Evolutionary conservation across 139 green algal genomes (phyloP), one percentile per base, ranked within the genome.

Genomic region (Volvox reticuliferus): DNA sequence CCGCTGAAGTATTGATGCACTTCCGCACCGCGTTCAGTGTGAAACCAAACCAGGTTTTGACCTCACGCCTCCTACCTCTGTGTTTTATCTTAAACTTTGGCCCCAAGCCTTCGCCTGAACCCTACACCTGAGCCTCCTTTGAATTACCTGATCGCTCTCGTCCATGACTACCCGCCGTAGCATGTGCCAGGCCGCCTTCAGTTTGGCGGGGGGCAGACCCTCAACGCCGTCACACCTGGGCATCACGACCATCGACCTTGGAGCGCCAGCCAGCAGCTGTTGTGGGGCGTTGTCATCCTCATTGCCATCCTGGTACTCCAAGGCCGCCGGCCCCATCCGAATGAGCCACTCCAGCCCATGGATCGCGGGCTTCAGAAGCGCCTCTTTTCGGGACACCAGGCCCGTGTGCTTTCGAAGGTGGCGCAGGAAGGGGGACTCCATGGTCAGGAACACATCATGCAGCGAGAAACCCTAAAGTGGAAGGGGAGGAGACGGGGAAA

Each of bases 101-200:
- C n/a, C n/a, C n/a, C n/a, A n/a, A n/a, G n/a, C n/a, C n/a, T n/a
- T n/a, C n/a, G n/a, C n/a, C n/a, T n/a, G n/a, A n/a, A n/a, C n/a
- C n/a, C n/a, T n/a, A n/a, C 67, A 75, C 12, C 22, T 28, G 6
- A 12, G 9, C 12, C 67, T 28, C 12, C 12, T 28, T 22, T 32
- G 2, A 13, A 13, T 14, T 79, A 86, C 80, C 80, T 75, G 80
- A 2, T 86, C 55, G 5, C 30, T 16, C 80, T 86, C 80, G 16
- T 87, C 81, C n/a, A 32, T 32, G 61, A 77, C 5, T 13, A 76
- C 61, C 19, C 81, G 81, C 13, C 61, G 81, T 13, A 62, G 61
- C 61, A 87, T 35, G n/a, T 87, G 17, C 81, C 81, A 87, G 17
- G 81, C 50, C 61, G 61, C 30, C 81, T 76, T 61, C 30, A 76